Evolutionary conservation across 768 basidiomycete species (phyloP), one percentile per base, ranked within the genome.

Genomic region (Mrakia hoshinonis): DNA sequence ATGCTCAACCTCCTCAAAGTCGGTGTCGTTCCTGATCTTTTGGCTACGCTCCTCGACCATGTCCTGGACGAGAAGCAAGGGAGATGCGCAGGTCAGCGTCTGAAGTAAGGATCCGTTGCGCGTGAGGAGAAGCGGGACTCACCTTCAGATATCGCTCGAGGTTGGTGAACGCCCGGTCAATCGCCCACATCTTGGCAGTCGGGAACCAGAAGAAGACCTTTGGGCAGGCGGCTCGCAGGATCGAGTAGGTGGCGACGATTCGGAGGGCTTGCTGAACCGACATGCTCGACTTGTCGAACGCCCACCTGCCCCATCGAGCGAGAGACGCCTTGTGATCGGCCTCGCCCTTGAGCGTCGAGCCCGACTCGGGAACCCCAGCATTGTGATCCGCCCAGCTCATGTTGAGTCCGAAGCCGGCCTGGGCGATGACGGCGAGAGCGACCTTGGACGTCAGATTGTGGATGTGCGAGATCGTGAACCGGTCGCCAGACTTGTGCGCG

Each of bases 341-440:
- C n/a, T 43, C 29, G 12, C 26, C 15, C 66, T 55, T n/a, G 46
- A 69, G 47, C 43, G 38, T 55, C 5, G 43, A 49, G 4, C 55
- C 39, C 24, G 24, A n/a, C 18, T 51, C 29, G 9, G 36, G 13
- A 18, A 34, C 29, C n/a, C 48, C 55, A 10, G 13, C 34, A 15
- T n/a, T n/a, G 51, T 70, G 69, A 43, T 70, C 69, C 1, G 62
- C 61, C 77, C 78, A 79, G 10, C 62, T 51, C 22, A 78, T 69
- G 13, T 72, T 68, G 31, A 77, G 74, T 2, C 78, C 79, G 49
- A 80, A 80, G 3, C 78, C 78, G 54, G 77, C 76, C 26, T 75
- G 66, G 18, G 74, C 73, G 66, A 80, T 78, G 31, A 77, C 75
- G 60, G 76, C 71, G 13, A 77, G 73, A 11, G 76, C 73, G 46